phyloP scores from a whole-genome alignment of 2,329 filamentous ascomycete species.

The Ascochyta viciae-villosae region DNA sequence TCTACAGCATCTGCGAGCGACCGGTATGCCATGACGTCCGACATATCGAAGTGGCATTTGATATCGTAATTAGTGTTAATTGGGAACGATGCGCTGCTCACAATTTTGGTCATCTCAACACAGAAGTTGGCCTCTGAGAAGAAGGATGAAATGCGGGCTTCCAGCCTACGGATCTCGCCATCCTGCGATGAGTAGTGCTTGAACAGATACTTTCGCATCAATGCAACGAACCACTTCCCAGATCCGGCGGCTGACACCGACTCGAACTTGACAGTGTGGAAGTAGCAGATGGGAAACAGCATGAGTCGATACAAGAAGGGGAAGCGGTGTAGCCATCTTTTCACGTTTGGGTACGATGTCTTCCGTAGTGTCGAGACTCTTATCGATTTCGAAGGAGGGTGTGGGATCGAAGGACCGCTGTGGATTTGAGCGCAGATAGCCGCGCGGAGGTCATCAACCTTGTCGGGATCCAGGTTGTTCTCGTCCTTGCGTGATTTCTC shows the following conservation, averaged over 20 bases:
- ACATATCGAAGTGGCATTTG: slow-evolving; percentile 53
- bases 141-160: slow-evolving; percentile 57
- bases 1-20: slow-evolving; percentile 52
- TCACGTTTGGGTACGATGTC: slow-evolving; percentile 50
- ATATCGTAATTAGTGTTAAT: slow-evolving; percentile 59
- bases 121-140: slow-evolving; percentile 61
- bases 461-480: slow-evolving; percentile 44
- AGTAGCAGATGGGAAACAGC: slow-evolving; percentile 59
- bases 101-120: slow-evolving; percentile 56
- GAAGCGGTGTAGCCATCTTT: slow-evolving; percentile 57
- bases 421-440: slow-evolving; percentile 60
- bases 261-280: slow-evolving; percentile 59
- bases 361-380: slow-evolving; percentile 58
- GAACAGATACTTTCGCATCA: slow-evolving; percentile 59
- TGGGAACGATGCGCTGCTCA: slow-evolving; percentile 57
- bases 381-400: slow-evolving; percentile 58
- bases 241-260: slow-evolving; percentile 60
- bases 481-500: slow-evolving; percentile 37
- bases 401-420: slow-evolving; percentile 56
- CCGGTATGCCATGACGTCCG: slow-evolving; percentile 60
- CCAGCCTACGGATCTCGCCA: slow-evolving; percentile 55
- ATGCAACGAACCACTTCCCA: slow-evolving; percentile 57
- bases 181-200: slow-evolving; percentile 55
- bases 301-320: slow-evolving; percentile 59
- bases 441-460: slow-evolving; percentile 54